These are phyloP conservation scores for Suillus placidus DNA, from an alignment of 768 basidiomycete species.

Conservation along the genomic window DNA sequence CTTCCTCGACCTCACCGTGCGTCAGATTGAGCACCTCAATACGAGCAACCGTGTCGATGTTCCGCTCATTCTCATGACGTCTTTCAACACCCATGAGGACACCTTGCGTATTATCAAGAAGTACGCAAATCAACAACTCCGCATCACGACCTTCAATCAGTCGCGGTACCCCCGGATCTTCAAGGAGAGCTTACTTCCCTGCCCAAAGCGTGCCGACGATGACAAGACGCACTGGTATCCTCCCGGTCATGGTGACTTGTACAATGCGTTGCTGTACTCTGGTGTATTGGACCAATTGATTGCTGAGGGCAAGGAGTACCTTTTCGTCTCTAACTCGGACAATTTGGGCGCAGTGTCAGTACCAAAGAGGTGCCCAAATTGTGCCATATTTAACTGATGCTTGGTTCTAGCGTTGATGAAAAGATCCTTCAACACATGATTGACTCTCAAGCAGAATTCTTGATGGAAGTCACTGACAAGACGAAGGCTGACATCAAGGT, in stretches of 20 bases:
- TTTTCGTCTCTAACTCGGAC: slow-evolving; percentile 79
- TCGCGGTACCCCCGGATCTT: slow-evolving; percentile 75
- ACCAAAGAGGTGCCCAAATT: neutral
- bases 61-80: slow-evolving; percentile 81
- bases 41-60: slow-evolving; percentile 63
- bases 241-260: slow-evolving; percentile 76
- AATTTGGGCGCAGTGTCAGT: slow-evolving; percentile 69
- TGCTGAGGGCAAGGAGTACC: slow-evolving; percentile 73
- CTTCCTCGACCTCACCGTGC: slow-evolving; percentile 66
- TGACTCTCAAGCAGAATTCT: slow-evolving; percentile 62
- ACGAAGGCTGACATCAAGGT: slow-evolving; percentile 79
- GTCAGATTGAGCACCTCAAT: slow-evolving; percentile 73
- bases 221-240: slow-evolving; percentile 79
- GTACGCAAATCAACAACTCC: slow-evolving; percentile 77
- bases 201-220: slow-evolving; percentile 55
- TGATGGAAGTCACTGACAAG: slow-evolving; percentile 83
- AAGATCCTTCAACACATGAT: slow-evolving; percentile 70
- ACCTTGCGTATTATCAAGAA: slow-evolving; percentile 79
- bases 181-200: slow-evolving; percentile 68
- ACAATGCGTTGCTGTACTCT: slow-evolving; percentile 70
- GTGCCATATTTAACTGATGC: slow-evolving; percentile 9
- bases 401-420: slow-evolving; percentile 57
- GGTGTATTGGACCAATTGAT: slow-evolving; percentile 75
- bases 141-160: slow-evolving; percentile 73
- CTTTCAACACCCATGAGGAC: slow-evolving; percentile 81